Evolutionary conservation across 257 asterid genomes (phyloP), one percentile per base, ranked within the genome.

Genomic region (Agastache rugosa): DNA sequence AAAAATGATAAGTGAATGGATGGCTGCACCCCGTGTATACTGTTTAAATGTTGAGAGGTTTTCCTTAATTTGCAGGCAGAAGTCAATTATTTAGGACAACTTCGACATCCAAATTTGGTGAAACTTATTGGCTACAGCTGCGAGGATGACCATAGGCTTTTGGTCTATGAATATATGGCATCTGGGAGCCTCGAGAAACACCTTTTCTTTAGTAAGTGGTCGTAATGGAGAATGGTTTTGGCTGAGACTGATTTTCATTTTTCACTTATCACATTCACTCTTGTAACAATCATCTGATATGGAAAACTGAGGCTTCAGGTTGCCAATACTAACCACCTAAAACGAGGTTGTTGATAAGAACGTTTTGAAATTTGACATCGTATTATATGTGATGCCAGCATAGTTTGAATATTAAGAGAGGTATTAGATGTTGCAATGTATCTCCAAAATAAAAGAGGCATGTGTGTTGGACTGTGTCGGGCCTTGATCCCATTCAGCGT

Each of bases 91-190:
- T 82, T 93, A 62, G 97, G 98, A 44, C 96, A 93, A 71, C 93
- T 93, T 70, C 85, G 83, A 22, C 98, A 93, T 78, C 78, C 94
- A 31, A 89, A 93, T 79, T 77, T 93, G 76, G 98, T 93, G 86
- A 91, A 86, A 78, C 86, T 93, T 76, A 86, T 93, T 64, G 97
- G 98, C 58, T 91, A 87, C 67, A 83, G 98, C 88, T 93, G 96
- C 59, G 96, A 89, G 78, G 97, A 78, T 77, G 88, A 85, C 67
- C 94, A 91, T 53, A 83, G 96, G 82, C 82, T 91, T 56, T 71
- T 91, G 89, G 97, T 93, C 48, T 93, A 93, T 76, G 97, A 93
- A 79, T 93, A 90, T 71, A 87, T 93, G 97, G 96, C 90, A 37
- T 85, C 91, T 47, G 98, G 98, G 78, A 91, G 92, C 93, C 79